Conservation (phyloP, 1,284 basidiomycete species). For the Neolentinus lepideus region DNA sequence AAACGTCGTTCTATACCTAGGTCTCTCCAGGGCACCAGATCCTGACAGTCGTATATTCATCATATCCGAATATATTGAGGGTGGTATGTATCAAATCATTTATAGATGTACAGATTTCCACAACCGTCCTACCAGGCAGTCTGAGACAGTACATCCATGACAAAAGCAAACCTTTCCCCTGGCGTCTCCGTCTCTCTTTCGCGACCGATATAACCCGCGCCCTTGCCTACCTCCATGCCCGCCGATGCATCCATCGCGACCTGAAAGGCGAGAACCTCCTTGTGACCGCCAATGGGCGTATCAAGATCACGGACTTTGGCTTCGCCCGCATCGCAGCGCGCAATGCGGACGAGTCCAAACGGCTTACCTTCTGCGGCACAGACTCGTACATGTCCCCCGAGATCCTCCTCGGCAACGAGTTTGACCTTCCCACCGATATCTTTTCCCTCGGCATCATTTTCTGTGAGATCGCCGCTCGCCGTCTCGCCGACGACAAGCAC, state of each 20-base stretch:
- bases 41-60: conserved; percentile 85
- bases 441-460: conserved; percentile 95
- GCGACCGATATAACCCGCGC: conserved; percentile 92
- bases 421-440: conserved; percentile 90
- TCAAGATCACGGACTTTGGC: conserved; percentile 97
- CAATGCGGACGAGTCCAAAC: conserved; percentile 84
- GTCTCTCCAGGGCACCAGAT: conserved; percentile 81
- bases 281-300: conserved; percentile 85
- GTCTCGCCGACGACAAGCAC: conserved; percentile 73
- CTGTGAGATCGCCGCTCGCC: conserved; percentile 85
- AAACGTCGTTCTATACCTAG: conserved; percentile 92
- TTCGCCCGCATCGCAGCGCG: conserved; percentile 90
- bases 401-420: conserved; percentile 86
- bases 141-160: conserved; percentile 83
- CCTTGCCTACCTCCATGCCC: conserved; percentile 93
- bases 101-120: too few relatives aligned
- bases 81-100: conserved; percentile 38
- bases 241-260: conserved; percentile 83
- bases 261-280: conserved; percentile 97
- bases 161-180: conserved; percentile 75
- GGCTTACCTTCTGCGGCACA: conserved; percentile 94
- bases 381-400: conserved; percentile 95
- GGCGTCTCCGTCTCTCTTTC: conserved; percentile 88
- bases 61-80: conserved; percentile 84
- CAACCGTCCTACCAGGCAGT: conserved; percentile 43